A percentile compares a stretch with the other conserved stretches of the same genome.
Evolutionary conservation across 192 early-diverging fungal species (phyloP).

Genomic region (Backusella luteola): DNA sequence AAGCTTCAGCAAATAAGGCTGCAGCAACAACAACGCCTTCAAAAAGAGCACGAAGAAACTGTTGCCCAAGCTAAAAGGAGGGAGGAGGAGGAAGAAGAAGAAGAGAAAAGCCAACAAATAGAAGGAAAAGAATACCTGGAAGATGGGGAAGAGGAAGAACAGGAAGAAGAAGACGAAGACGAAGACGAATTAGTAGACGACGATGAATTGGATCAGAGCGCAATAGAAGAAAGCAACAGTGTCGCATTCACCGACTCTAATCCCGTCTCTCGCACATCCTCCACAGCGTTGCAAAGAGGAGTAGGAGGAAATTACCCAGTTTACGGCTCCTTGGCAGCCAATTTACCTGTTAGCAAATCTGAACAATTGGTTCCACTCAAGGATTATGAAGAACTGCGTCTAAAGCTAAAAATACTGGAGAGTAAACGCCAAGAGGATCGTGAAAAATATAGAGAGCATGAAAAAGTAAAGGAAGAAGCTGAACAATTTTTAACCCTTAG

Average conservation of each 20-base stretch:
- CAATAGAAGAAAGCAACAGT: constrained; percentile 1
- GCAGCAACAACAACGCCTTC: constrained; percentile 12
- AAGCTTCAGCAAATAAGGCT: constrained; percentile 21
- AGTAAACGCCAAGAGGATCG: constrained; percentile 80
- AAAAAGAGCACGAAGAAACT: constrained; percentile 24
- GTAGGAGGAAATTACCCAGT: neutral
- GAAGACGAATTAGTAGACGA: constrained; percentile 28
- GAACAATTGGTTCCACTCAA: constrained; percentile 55
- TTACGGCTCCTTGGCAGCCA: constrained; percentile 19
- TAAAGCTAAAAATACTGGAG: constrained; percentile 77
- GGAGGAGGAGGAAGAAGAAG: constrained; percentile 30
- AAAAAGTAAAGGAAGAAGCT: constrained; percentile 68
- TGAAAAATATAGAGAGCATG: constrained; percentile 69
- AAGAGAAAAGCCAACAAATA: neutral
- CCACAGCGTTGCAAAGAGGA: constrained; percentile 3
- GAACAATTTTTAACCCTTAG: constrained; percentile 65
- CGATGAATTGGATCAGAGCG: neutral
- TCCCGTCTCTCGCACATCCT: neutral
- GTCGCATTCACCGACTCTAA: neutral
- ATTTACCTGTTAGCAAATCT: constrained; percentile 28
- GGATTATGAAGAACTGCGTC: constrained; percentile 78
- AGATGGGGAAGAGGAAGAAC: constrained; percentile 15
- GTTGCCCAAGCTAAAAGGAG: constrained; percentile 12
- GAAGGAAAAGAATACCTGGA: constrained; percentile 8
- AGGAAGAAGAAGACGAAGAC: constrained; percentile 40